phyloP scores from a whole-genome alignment of 495 filamentous ascomycete genomes.

The Astrothelium subdiscretum region DNA sequence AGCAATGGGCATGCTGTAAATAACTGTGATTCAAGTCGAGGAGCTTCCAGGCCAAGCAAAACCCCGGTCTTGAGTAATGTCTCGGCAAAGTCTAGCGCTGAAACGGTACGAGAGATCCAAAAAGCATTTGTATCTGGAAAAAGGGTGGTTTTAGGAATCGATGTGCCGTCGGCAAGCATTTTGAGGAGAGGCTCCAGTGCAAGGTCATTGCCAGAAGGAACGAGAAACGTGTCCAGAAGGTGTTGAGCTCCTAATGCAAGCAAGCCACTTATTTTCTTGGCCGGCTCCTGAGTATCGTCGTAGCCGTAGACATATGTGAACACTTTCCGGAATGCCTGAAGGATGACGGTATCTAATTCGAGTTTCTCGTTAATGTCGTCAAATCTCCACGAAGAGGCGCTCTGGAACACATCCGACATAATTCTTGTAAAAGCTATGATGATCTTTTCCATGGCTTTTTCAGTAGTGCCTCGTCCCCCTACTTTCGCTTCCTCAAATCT shows the following conservation, averaged over 20 bases:
- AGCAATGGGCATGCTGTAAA: constrained; percentile 67
- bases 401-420: constrained; percentile 71
- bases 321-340: constrained; percentile 57
- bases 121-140: constrained; percentile 44
- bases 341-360: constrained; percentile 46
- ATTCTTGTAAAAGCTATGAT: constrained; percentile 58
- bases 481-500: constrained; percentile 41
- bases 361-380: constrained; percentile 51
- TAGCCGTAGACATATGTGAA: constrained; percentile 61
- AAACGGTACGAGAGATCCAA: constrained; percentile 50
- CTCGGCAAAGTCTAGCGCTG: constrained; percentile 52
- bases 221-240: constrained; percentile 63
- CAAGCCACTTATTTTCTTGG: constrained; percentile 48
- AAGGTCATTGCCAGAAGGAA: constrained; percentile 52
- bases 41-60: constrained; percentile 46
- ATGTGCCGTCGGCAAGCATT: constrained; percentile 54
- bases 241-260: constrained; percentile 61
- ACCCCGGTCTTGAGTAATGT: constrained; percentile 58
- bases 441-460: constrained; percentile 62
- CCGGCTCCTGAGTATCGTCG: constrained; percentile 43
- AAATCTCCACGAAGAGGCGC: constrained; percentile 73
- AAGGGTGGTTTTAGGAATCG: constrained; percentile 51
- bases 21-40: constrained; percentile 61
- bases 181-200: constrained; percentile 68
- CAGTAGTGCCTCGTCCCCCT: constrained; percentile 52